Evolutionary conservation across 2,329 filamentous ascomycete species (phyloP).

Genomic region (Magnaporthiopsis incrustans): DNA sequence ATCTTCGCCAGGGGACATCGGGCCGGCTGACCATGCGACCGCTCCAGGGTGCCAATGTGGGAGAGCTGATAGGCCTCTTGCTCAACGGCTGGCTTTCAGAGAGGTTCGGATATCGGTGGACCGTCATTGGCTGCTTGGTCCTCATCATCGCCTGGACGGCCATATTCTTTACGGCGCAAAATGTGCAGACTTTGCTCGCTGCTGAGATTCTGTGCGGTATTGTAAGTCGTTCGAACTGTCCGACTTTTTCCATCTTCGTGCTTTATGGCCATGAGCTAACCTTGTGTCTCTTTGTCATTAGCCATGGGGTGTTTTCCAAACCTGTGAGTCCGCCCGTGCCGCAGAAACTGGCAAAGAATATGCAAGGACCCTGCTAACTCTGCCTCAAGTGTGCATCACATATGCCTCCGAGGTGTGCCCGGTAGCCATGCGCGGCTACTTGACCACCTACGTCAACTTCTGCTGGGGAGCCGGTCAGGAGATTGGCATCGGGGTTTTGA

Average conservation of each 20-base stretch:
- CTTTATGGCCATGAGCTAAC: neutral
- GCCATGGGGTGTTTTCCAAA: conserved; percentile 35
- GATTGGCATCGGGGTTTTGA: conserved; percentile 66
- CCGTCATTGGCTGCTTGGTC: conserved; percentile 50
- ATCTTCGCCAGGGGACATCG: no score
- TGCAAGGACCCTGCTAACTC: neutral
- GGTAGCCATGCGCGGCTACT: conserved; percentile 60
- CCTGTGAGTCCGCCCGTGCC: conserved; percentile 15
- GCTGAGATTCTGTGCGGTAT: conserved; percentile 56
- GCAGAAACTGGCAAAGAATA: neutral
- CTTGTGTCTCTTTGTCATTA: conserved; percentile 4
- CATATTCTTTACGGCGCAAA: conserved; percentile 58
- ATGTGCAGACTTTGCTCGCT: conserved; percentile 48
- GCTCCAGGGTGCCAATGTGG: conserved; percentile 43
- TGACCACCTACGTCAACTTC: conserved; percentile 69
- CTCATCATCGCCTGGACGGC: conserved; percentile 49
- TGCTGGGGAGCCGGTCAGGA: conserved; percentile 72
- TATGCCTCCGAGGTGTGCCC: conserved; percentile 69
- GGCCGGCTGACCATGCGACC: neutral
- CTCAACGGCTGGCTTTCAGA: conserved; percentile 60
- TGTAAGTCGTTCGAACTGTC: conserved; percentile 12
- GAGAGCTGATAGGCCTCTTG: conserved; percentile 59
- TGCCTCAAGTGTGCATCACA: conserved; percentile 31
- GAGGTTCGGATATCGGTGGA: conserved; percentile 59
- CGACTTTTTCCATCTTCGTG: neutral